A percentile compares a stretch with the other conserved stretches of the same genome.
Conservation (phyloP, 2,329 filamentous ascomycete genomes). For the Pseudopyricularia cyperi region DNA sequence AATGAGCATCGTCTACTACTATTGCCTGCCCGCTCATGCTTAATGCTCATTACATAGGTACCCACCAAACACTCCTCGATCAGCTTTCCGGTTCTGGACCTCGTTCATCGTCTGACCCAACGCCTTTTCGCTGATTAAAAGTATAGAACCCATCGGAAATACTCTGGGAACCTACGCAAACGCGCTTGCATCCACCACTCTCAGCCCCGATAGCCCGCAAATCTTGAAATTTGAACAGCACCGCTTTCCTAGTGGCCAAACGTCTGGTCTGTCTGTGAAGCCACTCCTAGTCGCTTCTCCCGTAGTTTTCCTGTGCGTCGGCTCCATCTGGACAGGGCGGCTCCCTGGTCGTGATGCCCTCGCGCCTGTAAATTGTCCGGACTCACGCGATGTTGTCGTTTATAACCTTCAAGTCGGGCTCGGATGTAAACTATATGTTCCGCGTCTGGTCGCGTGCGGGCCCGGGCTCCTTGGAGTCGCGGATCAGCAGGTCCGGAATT, state of each 20-base stretch:
- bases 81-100: background rate
- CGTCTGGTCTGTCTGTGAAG: conserved; percentile 2
- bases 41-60: no score
- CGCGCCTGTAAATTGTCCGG: conserved; percentile 10
- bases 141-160: conserved; percentile 32
- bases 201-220: conserved; percentile 31
- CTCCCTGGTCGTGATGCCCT: conserved; percentile 13
- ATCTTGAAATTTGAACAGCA: conserved; percentile 37
- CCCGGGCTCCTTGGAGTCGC: conserved; percentile 37
- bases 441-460: conserved; percentile 13
- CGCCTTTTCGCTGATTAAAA: conserved; percentile 39
- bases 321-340: conserved; percentile 10
- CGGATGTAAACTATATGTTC: conserved; percentile 21
- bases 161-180: conserved; percentile 32
- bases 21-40: no score
- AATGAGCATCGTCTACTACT: no score
- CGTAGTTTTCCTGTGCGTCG: conserved; percentile 7
- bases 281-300: conserved; percentile 3
- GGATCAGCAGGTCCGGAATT: conserved; percentile 12
- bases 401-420: conserved; percentile 27
- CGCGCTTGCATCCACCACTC: conserved; percentile 41
- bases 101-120: conserved; percentile 31
- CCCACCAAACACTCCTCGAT: background rate
- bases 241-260: conserved; percentile 40
- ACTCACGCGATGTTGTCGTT: conserved; percentile 19